Conservation (phyloP, 129 eudicot genomes). For the Flaveria trinervia region DNA sequence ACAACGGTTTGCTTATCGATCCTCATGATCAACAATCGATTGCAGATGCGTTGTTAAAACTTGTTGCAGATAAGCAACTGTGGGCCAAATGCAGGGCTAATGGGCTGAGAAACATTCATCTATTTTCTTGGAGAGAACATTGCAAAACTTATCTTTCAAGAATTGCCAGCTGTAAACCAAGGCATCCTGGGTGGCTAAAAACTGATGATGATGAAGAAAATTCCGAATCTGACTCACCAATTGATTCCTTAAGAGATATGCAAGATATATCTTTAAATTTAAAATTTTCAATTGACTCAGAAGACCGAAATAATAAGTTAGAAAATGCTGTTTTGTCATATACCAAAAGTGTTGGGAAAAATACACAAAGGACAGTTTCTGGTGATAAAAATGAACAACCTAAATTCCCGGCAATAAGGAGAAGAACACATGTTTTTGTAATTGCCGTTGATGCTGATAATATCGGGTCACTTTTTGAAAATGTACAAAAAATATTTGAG, state of each 20-base stretch:
- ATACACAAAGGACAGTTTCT: conserved; percentile 41
- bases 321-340: conserved; percentile 64
- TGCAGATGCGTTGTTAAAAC: conserved; percentile 87
- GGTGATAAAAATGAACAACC: conserved; percentile 61
- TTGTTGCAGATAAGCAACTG: conserved; percentile 93
- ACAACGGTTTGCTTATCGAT: conserved; percentile 91
- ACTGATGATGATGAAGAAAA: conserved; percentile 64
- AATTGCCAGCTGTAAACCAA: conserved; percentile 83
- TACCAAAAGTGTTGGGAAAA: conserved; percentile 58
- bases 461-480: conserved; percentile 56
- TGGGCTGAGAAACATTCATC: conserved; percentile 89
- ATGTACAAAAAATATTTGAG: conserved; percentile 65
- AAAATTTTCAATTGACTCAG: conserved; percentile 71
- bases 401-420: conserved; percentile 86
- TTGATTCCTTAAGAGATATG: conserved; percentile 92
- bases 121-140: conserved; percentile 96
- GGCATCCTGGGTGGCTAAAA: conserved; percentile 92
- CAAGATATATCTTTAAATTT: conserved; percentile 91
- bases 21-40: conserved; percentile 95
- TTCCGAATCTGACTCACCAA: conserved; percentile 89
- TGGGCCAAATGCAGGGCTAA: conserved; percentile 94
- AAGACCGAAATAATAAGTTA: conserved; percentile 53
- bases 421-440: conserved; percentile 75
- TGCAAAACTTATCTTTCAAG: conserved; percentile 82
- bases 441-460: conserved; percentile 75